Base-by-base conservation (phyloP, 2,329 filamentous ascomycete species). In the Phialophora macrospora region DNA sequence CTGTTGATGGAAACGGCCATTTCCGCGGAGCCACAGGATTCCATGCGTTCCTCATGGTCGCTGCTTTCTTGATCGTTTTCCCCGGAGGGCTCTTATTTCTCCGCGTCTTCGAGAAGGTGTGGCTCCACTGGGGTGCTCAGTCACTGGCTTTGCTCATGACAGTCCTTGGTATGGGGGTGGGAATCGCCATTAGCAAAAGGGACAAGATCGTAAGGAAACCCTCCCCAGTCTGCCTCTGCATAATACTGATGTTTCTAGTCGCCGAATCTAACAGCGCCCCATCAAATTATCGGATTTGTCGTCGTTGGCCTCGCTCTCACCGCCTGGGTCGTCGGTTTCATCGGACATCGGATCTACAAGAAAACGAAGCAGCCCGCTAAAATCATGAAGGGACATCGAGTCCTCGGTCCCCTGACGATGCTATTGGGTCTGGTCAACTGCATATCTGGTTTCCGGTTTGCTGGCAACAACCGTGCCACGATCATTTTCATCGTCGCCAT, bases 201-300 rank as follows among this genome's bases (percentile, higher is more conserved):
- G 87, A 88, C 68, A 83, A 86, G 64, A 78, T 86, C 71, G 86
- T 88, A 78, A 75, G 83, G 76, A 22, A 49, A 54, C 12, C 12
- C 44, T 30, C 28, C 7, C 20, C 28, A n/a, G 20, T 8, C 32
- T 11, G 11, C 32, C 9, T 44, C 12, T 62, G 34, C 26, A 30
- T 20, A 54, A 46, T 26, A 52, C 63, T 68, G 58, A 70, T 62
- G 8, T 12, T 26, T 59, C n/a, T 64, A 72, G 56, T 65, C 87
- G 83, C 84, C 85, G 20, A 83, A 81, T 57, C 76, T 86, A 75
- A 80, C 80, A 52, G 80, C 80, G 0, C 75, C 80, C 8, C 87
- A 89, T 71, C 86, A 88, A 72, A 79, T 88, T 57, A 76, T 89
- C 63, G 87, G 87, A 8, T 78, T 86, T 63, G 73, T 88, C 17